Evolutionary conservation across 805 yeast genomes (phyloP), one percentile per base, ranked within the genome.

Genomic region (Candida morakotiae): DNA sequence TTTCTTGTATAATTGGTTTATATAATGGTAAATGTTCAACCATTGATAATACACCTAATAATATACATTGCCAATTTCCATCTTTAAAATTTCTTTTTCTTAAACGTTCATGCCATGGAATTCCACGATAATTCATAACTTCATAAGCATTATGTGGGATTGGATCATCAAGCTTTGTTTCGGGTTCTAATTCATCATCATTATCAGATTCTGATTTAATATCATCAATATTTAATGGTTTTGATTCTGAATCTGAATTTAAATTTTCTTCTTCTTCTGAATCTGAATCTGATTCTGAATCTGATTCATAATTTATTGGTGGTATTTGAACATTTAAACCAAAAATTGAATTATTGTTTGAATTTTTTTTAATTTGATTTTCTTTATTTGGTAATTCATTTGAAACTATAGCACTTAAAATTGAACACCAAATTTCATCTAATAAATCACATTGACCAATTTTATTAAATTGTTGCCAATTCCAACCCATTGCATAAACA

Each of bases 21-120:
- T 75, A 83, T 10, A 71, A 72, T 1, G 79, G 77, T 27, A 79
- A 68, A 45, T 79, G 70, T 31, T 78, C 77, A 11, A 78, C 77
- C 34, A 70, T 65, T 15, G 79, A 76, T 28, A 89, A 67, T 2
- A 88, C 67, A 22, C 96, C 96, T 34, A 88, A 56, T 29, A 89
- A 57, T 29, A 83, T 74, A 28, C 83, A 71, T 48, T 87, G 82
- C 96, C 97, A 91, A 38, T 78, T 79, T 3, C 96, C 95, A 49
- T 87, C 88, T 48, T 73, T 78, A 56, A 85, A 93, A 44, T 75
- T 75, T 38, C 96, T 76, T 38, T 76, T 80, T 10, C 80, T 73
- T 14, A 91, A 67, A 28, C 94, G 67, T 21, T 84, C 94, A 41
- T 79, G 76, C 96, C 98, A 93, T 9, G 79, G 60, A 0, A 64